phyloP scores from a whole-genome alignment of 768 basidiomycete species.

The Sarcomyxa edulis region DNA sequence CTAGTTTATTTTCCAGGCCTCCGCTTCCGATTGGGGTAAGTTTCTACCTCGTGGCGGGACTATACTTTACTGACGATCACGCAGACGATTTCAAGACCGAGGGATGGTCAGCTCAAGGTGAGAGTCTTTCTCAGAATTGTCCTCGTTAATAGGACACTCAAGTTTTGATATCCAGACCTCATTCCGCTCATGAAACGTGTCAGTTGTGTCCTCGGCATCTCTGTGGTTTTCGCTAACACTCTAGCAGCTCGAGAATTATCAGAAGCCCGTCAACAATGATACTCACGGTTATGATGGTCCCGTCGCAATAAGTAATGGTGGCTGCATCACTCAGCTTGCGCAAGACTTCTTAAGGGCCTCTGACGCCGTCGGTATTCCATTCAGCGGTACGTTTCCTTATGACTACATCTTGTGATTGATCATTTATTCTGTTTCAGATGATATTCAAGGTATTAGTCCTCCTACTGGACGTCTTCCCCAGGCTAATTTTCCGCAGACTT shows the following conservation, averaged over 20 bases:
- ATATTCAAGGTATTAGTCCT: slow-evolving; percentile 49
- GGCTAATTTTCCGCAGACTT: neutral
- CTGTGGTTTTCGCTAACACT: neutral
- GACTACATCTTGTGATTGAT: slow-evolving; percentile 1
- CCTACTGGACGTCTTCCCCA: neutral
- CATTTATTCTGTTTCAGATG: slow-evolving; percentile 32
- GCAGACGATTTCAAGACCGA: slow-evolving; percentile 68
- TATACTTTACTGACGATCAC: neutral
- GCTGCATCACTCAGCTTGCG: slow-evolving; percentile 55
- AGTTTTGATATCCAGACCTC: slow-evolving; percentile 43
- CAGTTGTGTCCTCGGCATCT: slow-evolving; percentile 7
- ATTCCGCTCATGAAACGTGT: slow-evolving; percentile 70
- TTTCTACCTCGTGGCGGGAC: neutral
- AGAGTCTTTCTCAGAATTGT: slow-evolving; percentile 3
- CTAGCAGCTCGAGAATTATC: slow-evolving; percentile 66
- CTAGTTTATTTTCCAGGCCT: slow-evolving; percentile 38
- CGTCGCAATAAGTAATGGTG: slow-evolving; percentile 71
- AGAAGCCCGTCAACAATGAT: slow-evolving; percentile 64
- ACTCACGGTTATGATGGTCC: slow-evolving; percentile 70
- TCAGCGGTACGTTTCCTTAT: slow-evolving; percentile 44
- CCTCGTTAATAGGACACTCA: slow-evolving; percentile 2
- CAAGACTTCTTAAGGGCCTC: slow-evolving; percentile 66
- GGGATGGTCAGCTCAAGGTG: slow-evolving; percentile 64
- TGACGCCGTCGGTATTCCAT: slow-evolving; percentile 57
- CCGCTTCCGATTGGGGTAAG: slow-evolving; percentile 67